Percentiles rank a stretch among this genome's conserved stretches.
Evolutionary conservation across 2,329 filamentous ascomycete genomes (phyloP).

Genomic region (Blumeriella jaapii): DNA sequence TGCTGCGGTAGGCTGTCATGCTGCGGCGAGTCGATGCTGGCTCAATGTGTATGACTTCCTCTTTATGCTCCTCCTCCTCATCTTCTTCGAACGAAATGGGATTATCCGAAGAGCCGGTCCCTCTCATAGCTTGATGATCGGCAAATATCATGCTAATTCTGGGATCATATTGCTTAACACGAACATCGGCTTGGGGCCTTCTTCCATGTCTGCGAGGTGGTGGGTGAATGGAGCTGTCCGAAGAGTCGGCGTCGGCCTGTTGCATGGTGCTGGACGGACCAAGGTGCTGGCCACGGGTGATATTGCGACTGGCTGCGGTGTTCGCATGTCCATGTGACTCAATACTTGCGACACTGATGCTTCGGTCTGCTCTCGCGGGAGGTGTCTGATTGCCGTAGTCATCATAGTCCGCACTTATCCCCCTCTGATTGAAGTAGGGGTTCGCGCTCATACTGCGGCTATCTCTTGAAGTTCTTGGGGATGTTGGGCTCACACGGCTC

Average conservation of each 20-base stretch:
- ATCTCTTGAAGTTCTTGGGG: slow-evolving; percentile 12
- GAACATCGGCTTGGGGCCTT: slow-evolving; percentile 9
- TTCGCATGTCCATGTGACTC: too few species aligned
- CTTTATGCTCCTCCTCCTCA: slow-evolving; percentile 11
- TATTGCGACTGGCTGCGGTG: too few species aligned
- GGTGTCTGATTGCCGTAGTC: slow-evolving; percentile 1
- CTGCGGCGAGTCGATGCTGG: slow-evolving; percentile 14
- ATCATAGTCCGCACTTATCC: too few species aligned
- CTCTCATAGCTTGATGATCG: slow-evolving; percentile 19
- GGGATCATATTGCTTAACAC: slow-evolving; percentile 22
- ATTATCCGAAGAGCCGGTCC: slow-evolving; percentile 10
- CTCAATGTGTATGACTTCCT: slow-evolving; percentile 11
- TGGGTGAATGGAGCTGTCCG: slow-evolving; percentile 20
- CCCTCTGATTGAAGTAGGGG: slow-evolving; percentile 5
- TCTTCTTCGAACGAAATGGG: slow-evolving; percentile 11
- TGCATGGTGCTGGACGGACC: slow-evolving; percentile 20
- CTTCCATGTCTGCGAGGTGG: slow-evolving; percentile 14
- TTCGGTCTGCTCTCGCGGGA: slow-evolving; percentile 6
- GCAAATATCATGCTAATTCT: slow-evolving; percentile 26
- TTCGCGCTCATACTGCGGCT: slow-evolving; percentile 10
- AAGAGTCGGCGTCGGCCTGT: slow-evolving; percentile 20
- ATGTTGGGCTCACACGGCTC: slow-evolving; percentile 26
- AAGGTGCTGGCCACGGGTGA: slow-evolving; percentile 10
- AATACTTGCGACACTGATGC: slow-evolving; percentile 1
- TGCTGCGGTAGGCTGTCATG: slow-evolving; percentile 16